phyloP scores from a whole-genome alignment of 305 asterid genomes.

The Fraxinus sp. region DNA sequence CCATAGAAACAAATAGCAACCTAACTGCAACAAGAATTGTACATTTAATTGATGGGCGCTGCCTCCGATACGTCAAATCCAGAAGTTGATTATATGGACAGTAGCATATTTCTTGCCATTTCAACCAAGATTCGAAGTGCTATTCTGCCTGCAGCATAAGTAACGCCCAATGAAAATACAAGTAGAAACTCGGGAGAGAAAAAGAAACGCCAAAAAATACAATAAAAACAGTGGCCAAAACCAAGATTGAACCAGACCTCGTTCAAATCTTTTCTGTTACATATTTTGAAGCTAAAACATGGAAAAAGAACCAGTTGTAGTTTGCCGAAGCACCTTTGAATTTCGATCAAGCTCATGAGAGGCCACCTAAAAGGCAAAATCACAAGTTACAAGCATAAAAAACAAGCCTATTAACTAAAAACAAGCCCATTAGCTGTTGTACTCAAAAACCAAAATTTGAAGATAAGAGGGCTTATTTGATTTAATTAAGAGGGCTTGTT shows the following conservation, averaged over 20 bases:
- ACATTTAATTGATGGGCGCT: conserved; percentile 19
- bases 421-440: neutral
- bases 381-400: conserved; percentile 20
- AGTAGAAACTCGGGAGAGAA: neutral
- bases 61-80: conserved; percentile 26
- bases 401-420: conserved; percentile 13
- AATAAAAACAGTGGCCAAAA: conserved; percentile 4
- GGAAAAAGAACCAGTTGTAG: conserved; percentile 68
- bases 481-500: no score
- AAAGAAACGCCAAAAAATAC: neutral
- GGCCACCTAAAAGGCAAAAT: conserved; percentile 65
- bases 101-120: conserved; percentile 6
- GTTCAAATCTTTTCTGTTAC: conserved; percentile 24
- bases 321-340: conserved; percentile 86
- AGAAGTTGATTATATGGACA: conserved; percentile 23
- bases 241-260: conserved; percentile 43
- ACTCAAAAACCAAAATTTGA: neutral
- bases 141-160: conserved; percentile 32
- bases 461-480: neutral
- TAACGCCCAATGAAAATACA: conserved; percentile 9
- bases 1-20: neutral
- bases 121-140: conserved; percentile 25
- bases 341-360: conserved; percentile 96
- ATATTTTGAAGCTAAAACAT: conserved; percentile 53
- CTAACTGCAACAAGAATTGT: conserved; percentile 34